Evolutionary conservation across 176 grass and related monocot species (phyloP).

Genomic region (Alloteropsis semialata): DNA sequence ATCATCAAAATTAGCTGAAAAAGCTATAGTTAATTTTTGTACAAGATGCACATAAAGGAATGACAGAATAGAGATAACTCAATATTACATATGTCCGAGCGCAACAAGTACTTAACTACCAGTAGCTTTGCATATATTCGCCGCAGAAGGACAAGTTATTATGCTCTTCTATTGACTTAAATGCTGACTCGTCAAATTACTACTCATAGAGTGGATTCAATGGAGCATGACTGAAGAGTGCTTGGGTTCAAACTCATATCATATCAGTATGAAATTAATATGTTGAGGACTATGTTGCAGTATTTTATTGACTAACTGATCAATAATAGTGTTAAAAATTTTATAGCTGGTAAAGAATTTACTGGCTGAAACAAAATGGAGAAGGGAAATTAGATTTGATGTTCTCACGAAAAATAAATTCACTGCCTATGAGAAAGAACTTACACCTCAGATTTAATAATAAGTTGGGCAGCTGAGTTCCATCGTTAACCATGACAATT

Average conservation of each 20-base stretch:
- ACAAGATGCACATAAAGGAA: neutral
- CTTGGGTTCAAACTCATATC: constrained; percentile 14
- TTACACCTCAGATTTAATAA: neutral
- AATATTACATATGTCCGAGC: neutral
- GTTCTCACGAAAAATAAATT: neutral
- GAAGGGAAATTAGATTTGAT: neutral
- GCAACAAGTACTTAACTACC: neutral
- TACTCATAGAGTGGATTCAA: neutral
- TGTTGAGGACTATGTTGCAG: neutral
- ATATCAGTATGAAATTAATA: constrained; percentile 2
- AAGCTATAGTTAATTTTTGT: neutral
- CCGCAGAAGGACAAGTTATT: neutral
- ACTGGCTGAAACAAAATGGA: neutral
- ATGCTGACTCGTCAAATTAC: neutral
- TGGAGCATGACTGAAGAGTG: neutral
- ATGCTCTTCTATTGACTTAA: neutral
- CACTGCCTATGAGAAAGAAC: neutral
- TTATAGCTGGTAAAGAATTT: too few relatives aligned
- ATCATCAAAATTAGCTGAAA: neutral
- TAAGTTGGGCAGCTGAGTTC: neutral
- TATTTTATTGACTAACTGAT: neutral
- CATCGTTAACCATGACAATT: neutral
- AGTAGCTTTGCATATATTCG: neutral
- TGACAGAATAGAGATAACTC: neutral
- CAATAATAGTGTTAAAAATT: too few relatives aligned